Evolutionary conservation across 495 filamentous ascomycete genomes (phyloP), one percentile per base, ranked within the genome.

Genomic region (Penicillium herquei): DNA sequence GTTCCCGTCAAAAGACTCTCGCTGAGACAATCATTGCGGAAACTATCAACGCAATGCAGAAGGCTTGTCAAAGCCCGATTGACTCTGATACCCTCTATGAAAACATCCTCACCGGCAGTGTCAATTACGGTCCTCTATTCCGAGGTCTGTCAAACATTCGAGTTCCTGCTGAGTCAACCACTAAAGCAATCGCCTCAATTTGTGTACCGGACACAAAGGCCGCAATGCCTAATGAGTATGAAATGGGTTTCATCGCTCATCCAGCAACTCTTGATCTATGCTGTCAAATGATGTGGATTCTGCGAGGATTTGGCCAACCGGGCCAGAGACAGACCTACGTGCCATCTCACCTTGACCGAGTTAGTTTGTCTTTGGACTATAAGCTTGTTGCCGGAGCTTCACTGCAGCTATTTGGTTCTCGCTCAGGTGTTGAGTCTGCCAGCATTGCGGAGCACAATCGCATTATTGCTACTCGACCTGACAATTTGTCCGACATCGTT

Each of bases 141-240:
- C 52, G 64, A 18, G 65, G 65, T 2, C 52, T 76, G 53, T 64
- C 57, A 12, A 60, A 59, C 13, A 70, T 72, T 51, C 59, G 52
- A 10, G 55, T 65, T 1, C 21, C 21, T 26, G 42, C 45, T 54
- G 40, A 42, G 5, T 34, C 51, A 26, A 26, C 14, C 13, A 46
- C 10, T 41, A 56, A 37, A 26, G 61, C 66, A 31, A 65, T 67
- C 7, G 78, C 69, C 1, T 68, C 61, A 7, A 61, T 75, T n/a
- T n/a, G 54, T 10, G 62, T 76, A 13, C 72, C 72, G 1, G 75
- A 84, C 40, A 81, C 78, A 8, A 71, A 61, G 5, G 50, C 68
- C 8, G 66, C 62, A 17, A 84, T 84, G 80, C 81, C 81, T 0
- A 31, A 74, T 47, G 61, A 59, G 30, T 65, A 72, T 39, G 76